phyloP scores from a whole-genome alignment of 371 early-diverging fungal genomes.

The Rhizopus delemar region DNA sequence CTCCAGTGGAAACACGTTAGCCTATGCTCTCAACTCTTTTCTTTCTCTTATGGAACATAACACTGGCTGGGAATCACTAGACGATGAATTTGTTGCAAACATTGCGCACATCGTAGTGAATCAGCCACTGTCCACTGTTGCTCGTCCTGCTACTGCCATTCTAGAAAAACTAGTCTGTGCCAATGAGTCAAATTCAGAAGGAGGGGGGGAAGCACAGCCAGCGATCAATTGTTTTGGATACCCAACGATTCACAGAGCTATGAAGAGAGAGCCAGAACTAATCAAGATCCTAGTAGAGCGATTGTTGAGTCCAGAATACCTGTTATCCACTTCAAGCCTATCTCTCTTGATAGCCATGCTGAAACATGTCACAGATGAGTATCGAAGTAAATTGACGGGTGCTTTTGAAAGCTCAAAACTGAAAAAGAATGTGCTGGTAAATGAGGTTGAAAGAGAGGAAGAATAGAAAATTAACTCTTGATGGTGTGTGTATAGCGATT shows the following conservation, averaged over 20 bases:
- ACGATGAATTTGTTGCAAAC: slow-evolving; percentile 54
- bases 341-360: slow-evolving; percentile 64
- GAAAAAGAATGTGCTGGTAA: slow-evolving; percentile 52
- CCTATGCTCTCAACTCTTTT: slow-evolving; percentile 72
- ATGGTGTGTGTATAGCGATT: slow-evolving; percentile 34
- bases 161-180: slow-evolving; percentile 66
- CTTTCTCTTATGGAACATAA: slow-evolving; percentile 71
- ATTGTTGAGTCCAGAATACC: slow-evolving; percentile 64
- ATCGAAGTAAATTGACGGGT: slow-evolving; percentile 51
- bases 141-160: slow-evolving; percentile 72
- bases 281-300: slow-evolving; percentile 62
- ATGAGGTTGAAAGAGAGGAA: background rate
- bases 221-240: slow-evolving; percentile 21
- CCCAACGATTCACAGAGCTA: slow-evolving; percentile 50
- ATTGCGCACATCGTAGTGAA: slow-evolving; percentile 63
- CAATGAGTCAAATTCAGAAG: slow-evolving; percentile 24
- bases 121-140: slow-evolving; percentile 70
- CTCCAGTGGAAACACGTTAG: slow-evolving; percentile 67
- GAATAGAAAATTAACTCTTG: too few relatives aligned
- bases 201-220: background rate
- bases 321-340: slow-evolving; percentile 65
- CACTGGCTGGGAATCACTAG: slow-evolving; percentile 62
- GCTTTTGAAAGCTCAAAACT: slow-evolving; percentile 49
- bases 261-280: slow-evolving; percentile 55
- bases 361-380: slow-evolving; percentile 61